These are phyloP conservation scores for Davidsoniella neocaledoniae DNA, from an alignment of 2,329 filamentous ascomycete genomes.

Conservation along the genomic window DNA sequence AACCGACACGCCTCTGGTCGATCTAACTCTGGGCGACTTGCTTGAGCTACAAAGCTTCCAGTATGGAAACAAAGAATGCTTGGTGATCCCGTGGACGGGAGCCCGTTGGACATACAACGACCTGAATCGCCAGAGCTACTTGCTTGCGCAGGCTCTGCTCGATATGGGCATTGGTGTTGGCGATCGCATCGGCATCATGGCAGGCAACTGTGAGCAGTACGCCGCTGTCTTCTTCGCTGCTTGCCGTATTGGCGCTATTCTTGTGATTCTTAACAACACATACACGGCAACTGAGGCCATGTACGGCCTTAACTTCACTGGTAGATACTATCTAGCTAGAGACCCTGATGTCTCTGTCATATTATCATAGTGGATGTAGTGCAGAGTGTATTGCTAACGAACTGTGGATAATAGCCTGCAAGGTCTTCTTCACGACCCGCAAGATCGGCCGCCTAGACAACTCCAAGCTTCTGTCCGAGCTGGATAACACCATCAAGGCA, in stretches of 20 bases:
- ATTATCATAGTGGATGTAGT: not conserved
- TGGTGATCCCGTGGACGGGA: conserved; percentile 62
- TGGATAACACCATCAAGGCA: conserved; percentile 28
- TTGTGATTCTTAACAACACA: conserved; percentile 70
- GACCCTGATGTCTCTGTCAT: not conserved
- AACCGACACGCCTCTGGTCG: conserved; percentile 49
- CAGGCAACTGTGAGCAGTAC: conserved; percentile 70
- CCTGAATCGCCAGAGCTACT: conserved; percentile 43
- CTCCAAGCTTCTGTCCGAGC: conserved; percentile 35
- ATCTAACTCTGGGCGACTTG: conserved; percentile 56
- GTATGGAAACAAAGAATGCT: conserved; percentile 47
- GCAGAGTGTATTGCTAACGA: too few relatives aligned
- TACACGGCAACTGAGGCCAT: conserved; percentile 59
- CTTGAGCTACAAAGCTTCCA: conserved; percentile 53
- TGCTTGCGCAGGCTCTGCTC: conserved; percentile 47
- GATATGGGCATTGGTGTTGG: conserved; percentile 49
- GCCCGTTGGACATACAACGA: conserved; percentile 56
- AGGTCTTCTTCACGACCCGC: conserved; percentile 55
- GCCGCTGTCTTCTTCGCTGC: conserved; percentile 58
- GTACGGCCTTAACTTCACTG: conserved; percentile 54
- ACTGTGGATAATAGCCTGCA: conserved; percentile 36
- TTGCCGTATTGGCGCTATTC: conserved; percentile 46
- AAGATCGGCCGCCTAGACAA: conserved; percentile 52
- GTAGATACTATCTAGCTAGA: conserved; percentile 23
- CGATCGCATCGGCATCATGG: conserved; percentile 60